Percentiles rank a stretch among this genome's conserved stretches.
These are phyloP conservation scores for Helicocarpus griseus DNA, from an alignment of 2,329 filamentous ascomycete genomes.

Conservation along the genomic window DNA sequence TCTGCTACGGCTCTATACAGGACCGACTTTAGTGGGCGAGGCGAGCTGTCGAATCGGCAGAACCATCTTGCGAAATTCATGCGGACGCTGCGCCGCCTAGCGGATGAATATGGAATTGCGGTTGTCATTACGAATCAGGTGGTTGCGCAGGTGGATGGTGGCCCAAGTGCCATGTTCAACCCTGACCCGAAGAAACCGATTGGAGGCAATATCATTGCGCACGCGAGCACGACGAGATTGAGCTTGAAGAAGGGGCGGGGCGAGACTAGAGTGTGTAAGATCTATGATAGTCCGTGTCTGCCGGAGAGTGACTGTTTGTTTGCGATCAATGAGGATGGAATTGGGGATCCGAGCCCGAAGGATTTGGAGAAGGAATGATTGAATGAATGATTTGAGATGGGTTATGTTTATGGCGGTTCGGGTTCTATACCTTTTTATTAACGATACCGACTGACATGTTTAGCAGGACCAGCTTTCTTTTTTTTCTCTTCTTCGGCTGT, in stretches of 20 bases:
- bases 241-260: conserved; percentile 91
- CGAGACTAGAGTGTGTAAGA: conserved; percentile 96
- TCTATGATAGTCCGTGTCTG: conserved; percentile 95
- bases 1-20: conserved; percentile 92
- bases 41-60: conserved; percentile 89
- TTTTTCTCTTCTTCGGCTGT: neutral
- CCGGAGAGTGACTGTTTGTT: conserved; percentile 95
- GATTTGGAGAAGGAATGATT: conserved; percentile 70
- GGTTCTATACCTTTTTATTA: neutral
- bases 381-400: neutral
- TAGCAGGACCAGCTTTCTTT: neutral
- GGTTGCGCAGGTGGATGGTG: conserved; percentile 94
- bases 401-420: neutral
- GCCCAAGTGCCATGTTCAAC: conserved; percentile 96
- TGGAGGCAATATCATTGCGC: conserved; percentile 96
- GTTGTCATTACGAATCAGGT: conserved; percentile 99
- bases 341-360: conserved; percentile 90
- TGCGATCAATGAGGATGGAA: conserved; percentile 93
- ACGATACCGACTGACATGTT: neutral
- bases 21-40: conserved; percentile 93
- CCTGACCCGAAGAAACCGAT: conserved; percentile 99
- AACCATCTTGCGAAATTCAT: conserved; percentile 42
- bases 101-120: conserved; percentile 82
- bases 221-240: conserved; percentile 88
- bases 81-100: conserved; percentile 40